A percentile compares a stretch with the other conserved stretches of the same genome.
Evolutionary conservation across 1,284 basidiomycete genomes (phyloP).

Genomic region (Chiua sp.): DNA sequence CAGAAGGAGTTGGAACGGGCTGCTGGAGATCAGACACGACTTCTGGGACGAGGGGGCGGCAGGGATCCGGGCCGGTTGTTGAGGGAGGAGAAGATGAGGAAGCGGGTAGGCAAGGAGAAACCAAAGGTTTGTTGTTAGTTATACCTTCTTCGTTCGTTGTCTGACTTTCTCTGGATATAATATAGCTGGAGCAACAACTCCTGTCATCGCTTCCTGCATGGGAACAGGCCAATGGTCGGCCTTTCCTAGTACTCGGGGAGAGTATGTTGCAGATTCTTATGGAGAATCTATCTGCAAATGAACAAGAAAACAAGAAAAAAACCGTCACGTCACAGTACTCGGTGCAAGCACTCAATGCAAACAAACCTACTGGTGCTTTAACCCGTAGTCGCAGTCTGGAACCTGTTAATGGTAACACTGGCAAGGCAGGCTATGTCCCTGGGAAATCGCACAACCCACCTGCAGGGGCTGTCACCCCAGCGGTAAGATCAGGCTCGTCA

Average conservation of each 20-base stretch:
- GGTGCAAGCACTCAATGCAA: constrained; percentile 43
- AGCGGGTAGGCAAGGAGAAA: constrained; percentile 93
- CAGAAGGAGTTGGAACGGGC: constrained; percentile 87
- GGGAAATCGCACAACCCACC: constrained; percentile 29
- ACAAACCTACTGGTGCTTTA: constrained; percentile 51
- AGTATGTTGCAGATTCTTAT: constrained; percentile 83
- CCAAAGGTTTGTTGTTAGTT: constrained; percentile 69
- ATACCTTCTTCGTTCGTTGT: constrained; percentile 5
- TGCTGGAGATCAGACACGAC: constrained; percentile 77
- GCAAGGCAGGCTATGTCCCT: constrained; percentile 31
- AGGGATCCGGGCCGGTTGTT: constrained; percentile 82
- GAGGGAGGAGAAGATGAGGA: constrained; percentile 97
- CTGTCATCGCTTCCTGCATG: constrained; percentile 82
- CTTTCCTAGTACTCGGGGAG: constrained; percentile 88
- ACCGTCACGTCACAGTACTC: constrained; percentile 35
- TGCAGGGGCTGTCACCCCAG: constrained; percentile 58
- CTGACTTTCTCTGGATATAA: constrained; percentile 6
- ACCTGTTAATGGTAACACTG: constrained; percentile 19
- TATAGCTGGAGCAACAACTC: constrained; percentile 88
- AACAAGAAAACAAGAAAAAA: constrained; percentile 78
- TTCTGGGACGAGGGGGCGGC: constrained; percentile 71
- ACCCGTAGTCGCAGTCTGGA: constrained; percentile 36
- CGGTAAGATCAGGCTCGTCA: constrained; percentile 56
- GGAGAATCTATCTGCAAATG: constrained; percentile 66
- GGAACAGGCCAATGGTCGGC: constrained; percentile 80